phyloP scores from a whole-genome alignment of 2,329 filamentous ascomycete genomes.

The Keithomyces neogunnii region DNA sequence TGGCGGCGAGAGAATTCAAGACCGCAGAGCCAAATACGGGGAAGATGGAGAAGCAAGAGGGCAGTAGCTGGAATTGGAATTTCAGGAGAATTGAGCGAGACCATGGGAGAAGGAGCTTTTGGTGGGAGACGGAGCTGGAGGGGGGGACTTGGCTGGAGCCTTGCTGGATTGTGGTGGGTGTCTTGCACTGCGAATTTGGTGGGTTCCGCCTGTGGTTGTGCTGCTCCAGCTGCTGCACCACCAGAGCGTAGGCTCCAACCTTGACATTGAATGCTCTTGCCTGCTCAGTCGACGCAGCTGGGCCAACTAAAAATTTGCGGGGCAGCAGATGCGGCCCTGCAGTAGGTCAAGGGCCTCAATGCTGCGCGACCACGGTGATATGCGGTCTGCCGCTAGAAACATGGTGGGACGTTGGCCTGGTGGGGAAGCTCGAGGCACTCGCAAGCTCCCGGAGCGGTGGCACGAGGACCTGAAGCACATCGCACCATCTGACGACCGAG shows the following conservation, averaged over 20 bases:
- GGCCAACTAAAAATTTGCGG: background rate
- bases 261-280: too few species aligned
- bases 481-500: background rate
- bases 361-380: background rate
- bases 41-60: background rate
- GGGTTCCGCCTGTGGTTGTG: too few species aligned
- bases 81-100: background rate
- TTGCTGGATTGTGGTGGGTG: background rate
- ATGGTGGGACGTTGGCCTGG: background rate
- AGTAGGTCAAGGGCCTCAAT: background rate
- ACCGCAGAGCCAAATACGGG: background rate
- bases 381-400: slow-evolving; percentile 1
- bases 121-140: slow-evolving; percentile 1
- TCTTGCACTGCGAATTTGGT: too few species aligned
- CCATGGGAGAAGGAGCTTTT: slow-evolving; percentile 1
- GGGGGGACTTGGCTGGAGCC: background rate
- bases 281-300: background rate
- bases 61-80: background rate
- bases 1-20: background rate
- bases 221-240: too few species aligned
- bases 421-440: background rate
- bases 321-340: background rate
- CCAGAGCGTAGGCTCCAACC: too few species aligned
- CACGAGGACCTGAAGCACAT: background rate
- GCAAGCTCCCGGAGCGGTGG: too few species aligned